Percentiles rank a stretch among this genome's conserved stretches.
phyloP scores from a whole-genome alignment of 192 early-diverging fungal genomes.

The Entomortierella beljakovae region DNA sequence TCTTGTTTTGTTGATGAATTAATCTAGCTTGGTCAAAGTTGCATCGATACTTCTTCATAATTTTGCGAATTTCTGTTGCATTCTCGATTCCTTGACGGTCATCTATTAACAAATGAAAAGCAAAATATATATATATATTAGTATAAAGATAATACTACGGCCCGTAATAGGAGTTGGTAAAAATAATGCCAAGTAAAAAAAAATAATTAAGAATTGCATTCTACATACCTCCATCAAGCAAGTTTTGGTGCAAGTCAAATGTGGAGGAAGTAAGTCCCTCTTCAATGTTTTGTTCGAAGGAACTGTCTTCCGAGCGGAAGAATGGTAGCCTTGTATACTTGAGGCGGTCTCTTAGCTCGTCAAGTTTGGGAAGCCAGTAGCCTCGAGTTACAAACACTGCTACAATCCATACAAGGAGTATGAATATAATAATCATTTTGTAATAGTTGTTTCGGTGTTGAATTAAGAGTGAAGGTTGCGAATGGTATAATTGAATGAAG shows the following conservation, averaged over 20 bases:
- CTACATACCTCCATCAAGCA: constrained; percentile 60
- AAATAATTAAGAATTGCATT: constrained; percentile 25
- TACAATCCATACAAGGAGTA: constrained; percentile 28
- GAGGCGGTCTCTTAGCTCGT: constrained; percentile 40
- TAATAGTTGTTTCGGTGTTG: not conserved
- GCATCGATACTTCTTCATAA: constrained; percentile 64
- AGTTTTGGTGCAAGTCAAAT: constrained; percentile 65
- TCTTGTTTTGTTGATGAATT: constrained; percentile 63
- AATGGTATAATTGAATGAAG: not conserved
- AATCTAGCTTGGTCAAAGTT: constrained; percentile 70
- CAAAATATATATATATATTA: not conserved
- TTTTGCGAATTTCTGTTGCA: constrained; percentile 62
- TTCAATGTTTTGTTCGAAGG: constrained; percentile 68
- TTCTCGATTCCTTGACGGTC: constrained; percentile 64
- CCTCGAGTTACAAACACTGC: constrained; percentile 23
- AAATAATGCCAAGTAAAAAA: not conserved
- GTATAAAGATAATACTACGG: not conserved
- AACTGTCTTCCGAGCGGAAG: constrained; percentile 52
- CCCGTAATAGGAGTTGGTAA: too few relatives aligned
- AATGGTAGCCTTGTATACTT: constrained; percentile 64
- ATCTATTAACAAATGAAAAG: constrained; percentile 21
- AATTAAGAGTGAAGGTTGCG: not conserved
- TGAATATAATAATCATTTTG: constrained; percentile 33
- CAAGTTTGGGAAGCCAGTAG: constrained; percentile 37
- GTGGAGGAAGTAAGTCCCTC: constrained; percentile 65